phyloP scores from a whole-genome alignment of 2,329 filamentous ascomycete genomes.

The Myriosclerotinia scirpicola region DNA sequence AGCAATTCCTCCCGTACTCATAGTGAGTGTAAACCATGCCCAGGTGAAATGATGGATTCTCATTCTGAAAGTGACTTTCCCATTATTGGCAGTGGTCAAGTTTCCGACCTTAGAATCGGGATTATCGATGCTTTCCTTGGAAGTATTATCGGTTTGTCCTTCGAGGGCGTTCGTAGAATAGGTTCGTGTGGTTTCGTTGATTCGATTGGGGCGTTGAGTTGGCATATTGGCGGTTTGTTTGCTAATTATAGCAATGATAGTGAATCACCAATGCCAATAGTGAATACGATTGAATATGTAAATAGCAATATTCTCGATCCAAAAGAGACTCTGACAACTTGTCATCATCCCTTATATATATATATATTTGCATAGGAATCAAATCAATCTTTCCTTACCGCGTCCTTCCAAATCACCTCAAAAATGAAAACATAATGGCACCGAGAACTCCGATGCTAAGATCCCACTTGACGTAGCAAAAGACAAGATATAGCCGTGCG shows the following conservation, averaged over 20 bases:
- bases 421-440: neutral
- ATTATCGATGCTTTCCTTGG: neutral
- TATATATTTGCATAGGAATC: neutral
- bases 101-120: slow-evolving; percentile 21
- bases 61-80: slow-evolving; percentile 30
- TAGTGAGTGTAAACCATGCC: slow-evolving; percentile 69
- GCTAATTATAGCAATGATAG: neutral
- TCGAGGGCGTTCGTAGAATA: slow-evolving; percentile 19
- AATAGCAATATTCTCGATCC: neutral
- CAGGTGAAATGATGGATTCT: slow-evolving; percentile 36
- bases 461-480: neutral
- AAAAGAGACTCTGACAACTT: neutral
- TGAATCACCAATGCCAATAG: neutral
- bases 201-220: neutral
- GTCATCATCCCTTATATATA: neutral
- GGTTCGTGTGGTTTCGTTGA: neutral
- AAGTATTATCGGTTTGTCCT: slow-evolving; percentile 24
- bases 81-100: slow-evolving; percentile 23
- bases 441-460: neutral
- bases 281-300: neutral
- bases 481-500: neutral
- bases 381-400: no score
- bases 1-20: slow-evolving; percentile 72
- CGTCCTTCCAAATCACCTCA: neutral
- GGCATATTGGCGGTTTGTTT: neutral